Base-by-base conservation (phyloP, 768 basidiomycete species). In the Phylloporus arenicola region DNA sequence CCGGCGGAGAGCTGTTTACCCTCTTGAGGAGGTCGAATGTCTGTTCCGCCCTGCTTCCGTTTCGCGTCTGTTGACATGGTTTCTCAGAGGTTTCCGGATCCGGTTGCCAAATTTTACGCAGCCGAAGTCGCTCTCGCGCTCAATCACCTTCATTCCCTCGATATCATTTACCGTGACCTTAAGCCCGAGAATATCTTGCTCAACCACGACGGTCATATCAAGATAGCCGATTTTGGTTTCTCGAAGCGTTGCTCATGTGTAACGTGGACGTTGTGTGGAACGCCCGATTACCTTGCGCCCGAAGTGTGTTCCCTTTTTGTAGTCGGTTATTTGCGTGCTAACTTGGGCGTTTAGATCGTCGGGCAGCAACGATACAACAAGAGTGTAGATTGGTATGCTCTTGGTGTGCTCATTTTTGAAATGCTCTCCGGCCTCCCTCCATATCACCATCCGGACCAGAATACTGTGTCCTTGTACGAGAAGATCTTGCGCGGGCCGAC, bases 361-460 rank as follows among this genome's bases (percentile, higher is more conserved):
- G 82, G 76, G 16, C 84, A 88, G 64, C 80, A 82, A 50, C 78
- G 93, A 6, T 98, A 99, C 66, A 95, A 94, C 64, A 95, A 96
- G 68, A 87, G 85, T 50, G 95, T 97, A 2, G 96, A 99, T 64
- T 99, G 94, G 94, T 99, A 97, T 72, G 95, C 96, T 1, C 80
- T 97, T 45, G 96, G 96, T 45, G 91, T 99, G 48, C 83, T 99
- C 53, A 88, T 94, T 49, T 99, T 88, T 65, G 96, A 99, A 70
- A 97, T 98, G 94, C 79, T 99, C 39, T 92, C 89, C 0, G 96
- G 96, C 8, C 84, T 88, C 24, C 92, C 94, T 24, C 96, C 96
- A 0, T 98, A 92, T 74, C 94, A 96, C 70, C 86, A 89, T 66
- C 74, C 79, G 22, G 90, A 92, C 63, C 81, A 75, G 42, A 89